These are phyloP conservation scores for Neofusicoccum cordaticola DNA, from an alignment of 2,329 filamentous ascomycete species.

Conservation along the genomic window DNA sequence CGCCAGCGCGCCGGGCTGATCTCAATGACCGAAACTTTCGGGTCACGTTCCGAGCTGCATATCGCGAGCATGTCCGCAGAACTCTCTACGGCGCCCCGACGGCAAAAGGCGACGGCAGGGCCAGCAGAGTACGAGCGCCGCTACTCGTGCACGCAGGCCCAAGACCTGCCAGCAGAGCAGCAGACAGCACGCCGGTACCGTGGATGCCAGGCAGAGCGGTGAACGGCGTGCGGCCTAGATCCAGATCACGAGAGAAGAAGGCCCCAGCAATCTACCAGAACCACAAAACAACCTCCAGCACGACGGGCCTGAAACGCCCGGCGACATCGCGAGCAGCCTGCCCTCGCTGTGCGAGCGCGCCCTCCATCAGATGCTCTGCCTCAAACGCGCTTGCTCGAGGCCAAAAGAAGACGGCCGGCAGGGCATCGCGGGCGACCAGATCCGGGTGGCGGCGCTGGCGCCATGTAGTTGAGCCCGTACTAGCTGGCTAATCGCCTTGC, in stretches of 20 bases:
- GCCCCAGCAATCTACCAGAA: slow-evolving; percentile 3
- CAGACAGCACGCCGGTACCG: not conserved
- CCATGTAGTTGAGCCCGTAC: not conserved
- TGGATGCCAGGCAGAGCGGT: slow-evolving; percentile 2
- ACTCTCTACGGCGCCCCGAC: not conserved
- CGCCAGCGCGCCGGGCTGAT: slow-evolving; percentile 8
- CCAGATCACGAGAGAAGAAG: slow-evolving; percentile 8
- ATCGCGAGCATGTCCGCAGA: not conserved
- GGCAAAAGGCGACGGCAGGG: not conserved
- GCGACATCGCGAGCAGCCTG: not conserved
- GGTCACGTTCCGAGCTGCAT: not conserved
- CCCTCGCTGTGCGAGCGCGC: too few species aligned
- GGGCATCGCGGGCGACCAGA: not conserved
- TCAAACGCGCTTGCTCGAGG: slow-evolving; percentile 9
- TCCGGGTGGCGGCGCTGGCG: not conserved
- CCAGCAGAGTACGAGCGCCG: not conserved
- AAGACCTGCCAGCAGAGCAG: not conserved
- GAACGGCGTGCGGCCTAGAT: not conserved
- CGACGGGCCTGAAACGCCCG: slow-evolving; percentile 7
- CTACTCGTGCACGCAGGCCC: not conserved
- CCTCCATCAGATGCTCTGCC: not conserved
- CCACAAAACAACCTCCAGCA: slow-evolving; percentile 1
- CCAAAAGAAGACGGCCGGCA: not conserved
- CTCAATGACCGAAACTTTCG: slow-evolving; percentile 12
- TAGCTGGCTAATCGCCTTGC: not conserved